Evolutionary conservation across 805 yeast genomes (phyloP), one percentile per base, ranked within the genome.

Genomic region (Wickerhamomyces chaumierensis): DNA sequence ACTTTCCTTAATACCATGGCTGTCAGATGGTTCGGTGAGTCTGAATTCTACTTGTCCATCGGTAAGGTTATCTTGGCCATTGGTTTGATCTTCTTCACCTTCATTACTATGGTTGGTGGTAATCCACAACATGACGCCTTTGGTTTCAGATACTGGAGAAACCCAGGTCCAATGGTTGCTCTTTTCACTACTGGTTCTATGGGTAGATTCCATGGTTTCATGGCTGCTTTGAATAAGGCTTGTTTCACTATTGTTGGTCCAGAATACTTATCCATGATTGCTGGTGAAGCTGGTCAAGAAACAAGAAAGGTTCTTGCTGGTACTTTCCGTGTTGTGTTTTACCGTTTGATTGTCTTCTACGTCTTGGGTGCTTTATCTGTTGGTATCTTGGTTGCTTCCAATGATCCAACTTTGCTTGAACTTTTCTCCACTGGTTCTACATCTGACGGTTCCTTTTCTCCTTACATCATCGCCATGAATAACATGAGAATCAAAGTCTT

Each of bases 61-160:
- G 79, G 82, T 38, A 85, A 85, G 52, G 71, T 85, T 39, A 46
- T 82, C 7, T 65, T 84, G 36, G 85, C 87, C 15, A 52, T 77
- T 16, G 94, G 88, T 4, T 65, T 85, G 37, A 67, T 84, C 37
- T 55, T 78, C 33, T 83, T 80, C 60, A 81, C 90, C 4, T 78
- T 85, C 48, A 57, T 83, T 38, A 76, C 85, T 5, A 84, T 84
- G 90, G 74, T 81, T 28, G 95, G 95, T 32, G 95, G 94, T 19
- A 84, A 82, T 56, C 94, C 94, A 2, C 57, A 65, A 36, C 75
- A 71, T 42, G 83, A 81, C 46, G 69, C 65, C 3, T 73, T 67
- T 44, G 83, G 83, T 3, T 74, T 76, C 56, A 55, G 77, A 32
- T 68, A 70, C 53, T 76, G 77, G 72, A 54, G 52, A 28, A 51